Evolutionary conservation across 1,139 yeast genomes (phyloP).

Genomic region (Suhomyces taliae): DNA sequence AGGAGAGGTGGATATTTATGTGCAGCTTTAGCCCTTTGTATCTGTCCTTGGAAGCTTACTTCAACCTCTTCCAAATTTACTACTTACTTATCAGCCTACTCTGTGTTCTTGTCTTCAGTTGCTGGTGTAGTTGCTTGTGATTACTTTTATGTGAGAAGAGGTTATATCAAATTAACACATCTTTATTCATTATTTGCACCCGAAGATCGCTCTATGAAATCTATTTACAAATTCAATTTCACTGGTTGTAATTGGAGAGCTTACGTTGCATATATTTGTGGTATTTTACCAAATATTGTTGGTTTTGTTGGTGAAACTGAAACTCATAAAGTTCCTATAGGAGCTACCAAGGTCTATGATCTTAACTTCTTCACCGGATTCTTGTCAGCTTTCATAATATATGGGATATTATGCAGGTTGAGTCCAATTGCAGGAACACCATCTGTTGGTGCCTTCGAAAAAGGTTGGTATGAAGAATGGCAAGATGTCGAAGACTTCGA

Average conservation of each 20-base stretch:
- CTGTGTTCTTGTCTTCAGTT: conserved; percentile 83
- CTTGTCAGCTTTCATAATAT: conserved; percentile 52
- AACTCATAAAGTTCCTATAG: conserved; percentile 64
- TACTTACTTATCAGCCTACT: conserved; percentile 79
- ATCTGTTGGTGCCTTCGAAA: conserved; percentile 47
- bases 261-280: conserved; percentile 66
- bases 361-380: conserved; percentile 78
- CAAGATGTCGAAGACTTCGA: conserved; percentile 66
- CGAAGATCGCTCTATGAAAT: conserved; percentile 26
- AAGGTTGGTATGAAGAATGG: conserved; percentile 65
- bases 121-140: conserved; percentile 83
- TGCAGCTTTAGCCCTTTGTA: conserved; percentile 72
- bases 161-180: conserved; percentile 63
- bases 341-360: conserved; percentile 72
- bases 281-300: conserved; percentile 78
- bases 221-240: conserved; percentile 59
- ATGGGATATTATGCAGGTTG: conserved; percentile 48
- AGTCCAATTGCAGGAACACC: conserved; percentile 67
- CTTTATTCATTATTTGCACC: conserved; percentile 50
- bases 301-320: conserved; percentile 87
- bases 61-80: conserved; percentile 76
- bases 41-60: conserved; percentile 88
- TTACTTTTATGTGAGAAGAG: conserved; percentile 75
- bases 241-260: conserved; percentile 84
- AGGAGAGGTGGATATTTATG: conserved; percentile 76